Evolutionary conservation across 2,329 filamentous ascomycete genomes (phyloP).

Genomic region (Penicillium sclerotigenum): DNA sequence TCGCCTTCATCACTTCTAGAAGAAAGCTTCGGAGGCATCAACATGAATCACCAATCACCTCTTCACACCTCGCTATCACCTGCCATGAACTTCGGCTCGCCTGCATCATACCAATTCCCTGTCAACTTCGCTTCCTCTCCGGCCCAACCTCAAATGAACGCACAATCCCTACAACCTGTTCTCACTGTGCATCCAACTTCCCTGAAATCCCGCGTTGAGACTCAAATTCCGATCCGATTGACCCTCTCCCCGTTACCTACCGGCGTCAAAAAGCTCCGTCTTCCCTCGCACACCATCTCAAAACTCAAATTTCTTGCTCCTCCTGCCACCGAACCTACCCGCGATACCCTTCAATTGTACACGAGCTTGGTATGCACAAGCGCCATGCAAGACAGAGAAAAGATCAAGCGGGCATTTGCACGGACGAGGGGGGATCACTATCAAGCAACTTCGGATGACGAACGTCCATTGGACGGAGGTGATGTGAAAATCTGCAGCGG

Average conservation of each 20-base stretch:
- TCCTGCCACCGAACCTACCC: conserved; percentile 59
- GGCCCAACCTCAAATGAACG: conserved; percentile 26
- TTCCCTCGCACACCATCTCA: conserved; percentile 87
- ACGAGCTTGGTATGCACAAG: conserved; percentile 87
- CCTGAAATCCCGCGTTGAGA: conserved; percentile 88
- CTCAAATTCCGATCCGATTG: conserved; percentile 86
- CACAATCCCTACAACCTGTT: conserved; percentile 38
- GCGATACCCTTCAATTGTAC: conserved; percentile 75
- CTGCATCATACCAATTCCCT: conserved; percentile 36
- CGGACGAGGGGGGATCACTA: conserved; percentile 49
- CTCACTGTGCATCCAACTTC: conserved; percentile 66
- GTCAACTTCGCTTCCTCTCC: conserved; percentile 36
- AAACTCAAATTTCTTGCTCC: conserved; percentile 89
- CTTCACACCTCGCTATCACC: conserved; percentile 39
- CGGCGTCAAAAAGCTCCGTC: conserved; percentile 74
- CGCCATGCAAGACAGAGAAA: conserved; percentile 73
- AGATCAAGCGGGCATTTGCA: conserved; percentile 64
- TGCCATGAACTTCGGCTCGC: conserved; percentile 35
- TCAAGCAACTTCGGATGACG: conserved; percentile 53
- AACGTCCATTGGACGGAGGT: conserved; percentile 80
- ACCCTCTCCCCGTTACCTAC: conserved; percentile 71
- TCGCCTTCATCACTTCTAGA: conserved; percentile 46
- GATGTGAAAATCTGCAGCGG: conserved; percentile 87
- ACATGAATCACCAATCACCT: conserved; percentile 45
- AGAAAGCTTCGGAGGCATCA: conserved; percentile 46